Conservation (phyloP, 2,329 filamentous ascomycete species). For the Sclerotinia minor region DNA sequence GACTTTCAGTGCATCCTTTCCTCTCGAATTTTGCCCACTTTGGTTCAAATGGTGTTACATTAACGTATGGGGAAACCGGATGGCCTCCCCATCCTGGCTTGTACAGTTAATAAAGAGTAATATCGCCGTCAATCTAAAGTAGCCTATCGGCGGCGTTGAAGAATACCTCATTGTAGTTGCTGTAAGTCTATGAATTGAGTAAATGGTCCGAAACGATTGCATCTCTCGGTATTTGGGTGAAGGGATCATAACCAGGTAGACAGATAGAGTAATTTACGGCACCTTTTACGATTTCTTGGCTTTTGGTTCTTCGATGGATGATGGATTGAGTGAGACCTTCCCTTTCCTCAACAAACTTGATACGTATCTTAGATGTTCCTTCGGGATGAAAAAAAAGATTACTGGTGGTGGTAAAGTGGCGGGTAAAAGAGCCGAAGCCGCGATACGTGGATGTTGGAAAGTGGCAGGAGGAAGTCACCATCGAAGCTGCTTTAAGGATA, state of each 20-base stretch:
- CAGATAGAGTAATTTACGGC: conserved; percentile 14
- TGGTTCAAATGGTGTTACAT: neutral
- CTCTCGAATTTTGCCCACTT: neutral
- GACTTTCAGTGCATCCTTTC: neutral
- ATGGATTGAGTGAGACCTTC: neutral
- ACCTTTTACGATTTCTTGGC: neutral
- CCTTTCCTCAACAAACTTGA: neutral
- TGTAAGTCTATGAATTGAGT: conserved; percentile 13
- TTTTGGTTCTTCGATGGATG: too few relatives aligned
- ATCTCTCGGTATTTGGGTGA: conserved; percentile 9
- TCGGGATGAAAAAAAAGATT: neutral
- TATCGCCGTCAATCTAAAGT: conserved; percentile 2
- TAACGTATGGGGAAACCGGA: conserved; percentile 7
- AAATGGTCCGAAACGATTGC: neutral
- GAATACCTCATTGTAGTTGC: neutral
- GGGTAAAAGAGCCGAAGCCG: conserved; percentile 1
- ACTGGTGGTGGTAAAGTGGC: conserved; percentile 1
- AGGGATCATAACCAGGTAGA: neutral
- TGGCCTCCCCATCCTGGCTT: neutral
- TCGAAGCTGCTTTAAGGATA: neutral
- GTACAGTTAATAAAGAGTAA: conserved; percentile 3
- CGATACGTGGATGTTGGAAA: conserved; percentile 4
- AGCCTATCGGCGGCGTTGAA: conserved; percentile 10
- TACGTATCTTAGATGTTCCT: neutral
- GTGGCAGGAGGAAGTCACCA: conserved; percentile 7